A percentile compares a stretch with the other conserved stretches of the same genome.
These are phyloP conservation scores for Physcomitrium patens DNA, from an alignment of 225 moss, liverwort and hornwort genomes.

Conservation along the genomic window DNA sequence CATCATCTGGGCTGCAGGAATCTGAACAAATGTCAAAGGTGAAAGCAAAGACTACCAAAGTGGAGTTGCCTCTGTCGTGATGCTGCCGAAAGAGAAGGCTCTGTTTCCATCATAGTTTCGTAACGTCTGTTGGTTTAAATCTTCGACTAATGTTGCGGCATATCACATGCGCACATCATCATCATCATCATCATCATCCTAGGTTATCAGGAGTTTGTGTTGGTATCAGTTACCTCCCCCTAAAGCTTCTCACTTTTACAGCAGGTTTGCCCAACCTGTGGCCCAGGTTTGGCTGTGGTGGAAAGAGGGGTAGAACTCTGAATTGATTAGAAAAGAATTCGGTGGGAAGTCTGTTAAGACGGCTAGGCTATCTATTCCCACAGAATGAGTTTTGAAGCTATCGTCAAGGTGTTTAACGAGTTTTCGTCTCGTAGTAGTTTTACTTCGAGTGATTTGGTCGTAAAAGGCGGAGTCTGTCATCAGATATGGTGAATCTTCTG, in stretches of 20 bases:
- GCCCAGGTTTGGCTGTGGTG: neutral
- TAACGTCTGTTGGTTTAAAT: conserved; percentile 5
- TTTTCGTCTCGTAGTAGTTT: neutral
- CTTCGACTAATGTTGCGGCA: neutral
- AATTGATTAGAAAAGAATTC: neutral
- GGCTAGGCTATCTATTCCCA: neutral
- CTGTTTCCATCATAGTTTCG: conserved; percentile 4
- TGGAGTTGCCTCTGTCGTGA: neutral
- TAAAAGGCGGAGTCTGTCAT: neutral
- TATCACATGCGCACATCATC: neutral
- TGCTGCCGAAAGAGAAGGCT: neutral
- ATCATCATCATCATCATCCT: neutral
- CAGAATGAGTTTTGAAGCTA: conserved; percentile 1
- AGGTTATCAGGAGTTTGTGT: neutral
- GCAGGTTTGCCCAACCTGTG: neutral
- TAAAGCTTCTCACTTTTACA: neutral
- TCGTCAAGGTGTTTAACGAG: conserved; percentile 1
- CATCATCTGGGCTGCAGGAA: conserved; percentile 26
- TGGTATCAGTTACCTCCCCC: neutral
- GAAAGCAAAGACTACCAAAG: conserved; percentile 10
- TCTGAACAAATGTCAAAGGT: conserved; percentile 19
- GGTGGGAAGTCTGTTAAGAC: conserved; percentile 9
- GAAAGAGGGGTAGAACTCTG: neutral
- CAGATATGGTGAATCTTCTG: conserved; percentile 13
- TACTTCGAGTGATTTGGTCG: neutral